A percentile compares a stretch with the other conserved stretches of the same genome.
Conservation (phyloP, 371 early-diverging fungal genomes). For the Circinella umbellata region DNA sequence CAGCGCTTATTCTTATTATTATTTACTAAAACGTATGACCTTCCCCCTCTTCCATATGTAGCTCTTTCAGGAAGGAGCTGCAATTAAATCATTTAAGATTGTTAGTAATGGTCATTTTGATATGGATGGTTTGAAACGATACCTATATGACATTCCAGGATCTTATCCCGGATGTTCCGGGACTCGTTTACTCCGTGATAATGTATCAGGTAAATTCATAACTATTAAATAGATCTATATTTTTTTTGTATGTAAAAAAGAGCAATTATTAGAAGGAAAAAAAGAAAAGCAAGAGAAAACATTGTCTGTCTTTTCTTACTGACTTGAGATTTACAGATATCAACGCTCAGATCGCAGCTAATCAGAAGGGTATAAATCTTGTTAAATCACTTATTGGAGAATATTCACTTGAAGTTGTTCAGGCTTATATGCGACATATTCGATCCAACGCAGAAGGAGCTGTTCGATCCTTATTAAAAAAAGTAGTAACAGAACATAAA, state of each 20-base stretch:
- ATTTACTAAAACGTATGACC: not conserved
- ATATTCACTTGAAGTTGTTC: conserved; percentile 86
- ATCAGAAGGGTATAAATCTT: conserved; percentile 90
- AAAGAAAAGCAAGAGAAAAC: not conserved
- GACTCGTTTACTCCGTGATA: conserved; percentile 85
- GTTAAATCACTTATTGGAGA: conserved; percentile 83
- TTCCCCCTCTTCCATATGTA: not conserved
- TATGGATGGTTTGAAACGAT: conserved; percentile 70
- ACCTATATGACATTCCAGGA: conserved; percentile 82
- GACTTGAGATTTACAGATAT: conserved; percentile 60
- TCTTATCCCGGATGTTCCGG: conserved; percentile 88
- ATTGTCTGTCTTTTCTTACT: not conserved
- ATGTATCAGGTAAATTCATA: conserved; percentile 64
- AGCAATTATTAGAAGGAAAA: not conserved
- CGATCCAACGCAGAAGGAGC: conserved; percentile 88
- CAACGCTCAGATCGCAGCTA: conserved; percentile 96
- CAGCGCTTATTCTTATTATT: too few species aligned
- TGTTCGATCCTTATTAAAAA: conserved; percentile 76
- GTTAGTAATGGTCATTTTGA: conserved; percentile 85
- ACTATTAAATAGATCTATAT: not conserved
- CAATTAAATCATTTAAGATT: conserved; percentile 87
- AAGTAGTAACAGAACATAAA: conserved; percentile 49
- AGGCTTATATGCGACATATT: conserved; percentile 92
- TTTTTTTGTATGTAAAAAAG: too few species aligned
- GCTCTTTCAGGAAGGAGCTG: conserved; percentile 94